Base-by-base conservation (phyloP, 75 land plant genomes). In the Chamaecyparis obtusa region DNA sequence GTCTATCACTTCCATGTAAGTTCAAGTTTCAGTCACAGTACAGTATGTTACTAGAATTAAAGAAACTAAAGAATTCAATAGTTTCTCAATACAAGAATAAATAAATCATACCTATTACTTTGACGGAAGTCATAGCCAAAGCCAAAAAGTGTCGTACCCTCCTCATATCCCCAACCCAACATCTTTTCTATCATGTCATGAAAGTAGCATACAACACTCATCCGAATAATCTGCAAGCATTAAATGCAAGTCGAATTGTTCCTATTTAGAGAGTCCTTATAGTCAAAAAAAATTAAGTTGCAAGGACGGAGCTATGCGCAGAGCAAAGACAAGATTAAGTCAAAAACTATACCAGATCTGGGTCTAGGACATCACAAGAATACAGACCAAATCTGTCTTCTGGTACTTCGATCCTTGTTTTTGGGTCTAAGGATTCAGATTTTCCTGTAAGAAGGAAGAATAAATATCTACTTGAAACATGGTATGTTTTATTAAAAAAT, bases 41-140 rank as follows among this genome's bases (percentile, higher is more conserved):
- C 39, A 19, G n/a, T 78, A 27, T 78, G 35, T 36, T 64, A 48
- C 30, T 21, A 57, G 7, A 69, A 15, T 35, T 85, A 10, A 72
- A 36, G 44, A 54, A 75, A 54, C 13, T 14, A 72, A n/a, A 14
- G 17, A 44, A 72, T 36, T 39, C 41, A 71, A 1, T 15, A 15
- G 15, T 19, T 14, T 46, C 30, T 46, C 44, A 74, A 21, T 9
- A 49, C 32, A 75, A 35, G 14, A n/a, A 81, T 1, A 13, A 81
- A 39, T 44, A 81, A 46, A 48, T 24, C 30, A 55, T 83, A 98
- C 99, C 99, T 95, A 86, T 98, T 98, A 88, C 99, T 98, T 90
- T 98, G 99, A 14, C 99, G 97, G 74, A 98, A 98, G 88, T 98
- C 99, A 94, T 97, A 98, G 11, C 99, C 99, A 92, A 97, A 98